Conservation (phyloP, 345 rosid species). For the Gynandropsis gynandra region DNA sequence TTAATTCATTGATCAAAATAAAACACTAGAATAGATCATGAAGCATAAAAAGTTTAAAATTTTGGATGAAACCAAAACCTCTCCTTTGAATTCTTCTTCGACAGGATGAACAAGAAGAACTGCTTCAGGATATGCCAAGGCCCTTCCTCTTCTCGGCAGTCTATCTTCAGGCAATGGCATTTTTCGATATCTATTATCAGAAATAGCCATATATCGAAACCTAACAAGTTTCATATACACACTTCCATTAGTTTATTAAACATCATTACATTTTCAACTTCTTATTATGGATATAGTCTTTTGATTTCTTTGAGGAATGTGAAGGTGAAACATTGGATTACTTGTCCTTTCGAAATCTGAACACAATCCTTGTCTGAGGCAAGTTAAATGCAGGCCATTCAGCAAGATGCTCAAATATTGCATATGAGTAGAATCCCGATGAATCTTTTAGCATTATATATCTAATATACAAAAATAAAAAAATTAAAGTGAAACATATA, state of each 20-base stretch:
- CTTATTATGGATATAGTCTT: no score
- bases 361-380: constrained; percentile 74
- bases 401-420: constrained; percentile 56
- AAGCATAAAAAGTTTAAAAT: no score
- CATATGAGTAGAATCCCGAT: constrained; percentile 75
- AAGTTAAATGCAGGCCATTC: constrained; percentile 83
- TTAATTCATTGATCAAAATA: neutral
- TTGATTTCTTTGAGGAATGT: no score
- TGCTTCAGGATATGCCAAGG: constrained; percentile 70
- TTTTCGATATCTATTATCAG: constrained; percentile 60
- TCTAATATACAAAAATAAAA: constrained; percentile 33
- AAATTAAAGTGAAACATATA: neutral
- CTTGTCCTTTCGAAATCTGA: constrained; percentile 81
- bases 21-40: neutral
- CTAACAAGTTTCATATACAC: constrained; percentile 19
- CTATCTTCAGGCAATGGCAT: constrained; percentile 89
- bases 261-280: neutral
- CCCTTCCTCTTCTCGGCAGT: constrained; percentile 42
- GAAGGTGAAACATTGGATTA: constrained; percentile 22
- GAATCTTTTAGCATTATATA: constrained; percentile 57
- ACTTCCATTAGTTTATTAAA: neutral
- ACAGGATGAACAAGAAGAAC: constrained; percentile 65
- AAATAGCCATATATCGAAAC: constrained; percentile 68
- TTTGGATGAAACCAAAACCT: constrained; percentile 28
- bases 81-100: constrained; percentile 77